Evolutionary conservation across 768 basidiomycete genomes (phyloP).

Genomic region (Pleurotus eryngii): DNA sequence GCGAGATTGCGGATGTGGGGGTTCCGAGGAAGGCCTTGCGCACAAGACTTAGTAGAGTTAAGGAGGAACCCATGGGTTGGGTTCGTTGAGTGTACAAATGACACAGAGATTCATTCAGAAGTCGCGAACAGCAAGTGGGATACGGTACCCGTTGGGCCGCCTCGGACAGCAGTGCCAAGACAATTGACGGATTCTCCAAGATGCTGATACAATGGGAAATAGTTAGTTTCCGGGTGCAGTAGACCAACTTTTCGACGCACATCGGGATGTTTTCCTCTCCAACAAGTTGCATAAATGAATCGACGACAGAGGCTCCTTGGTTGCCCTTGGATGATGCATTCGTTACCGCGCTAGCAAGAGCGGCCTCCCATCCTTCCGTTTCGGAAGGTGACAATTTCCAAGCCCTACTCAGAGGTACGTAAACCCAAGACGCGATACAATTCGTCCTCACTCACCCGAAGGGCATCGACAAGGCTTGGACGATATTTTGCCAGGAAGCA

Average conservation of each 20-base stretch:
- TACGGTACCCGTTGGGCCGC: constrained; percentile 14
- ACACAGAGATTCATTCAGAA: constrained; percentile 27
- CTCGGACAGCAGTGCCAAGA: constrained; percentile 19
- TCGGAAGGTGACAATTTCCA: constrained; percentile 45
- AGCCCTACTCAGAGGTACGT: constrained; percentile 26
- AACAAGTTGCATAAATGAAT: constrained; percentile 24
- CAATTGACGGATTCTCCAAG: constrained; percentile 16
- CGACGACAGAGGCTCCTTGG: constrained; percentile 19
- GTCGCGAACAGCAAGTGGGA: constrained; percentile 22
- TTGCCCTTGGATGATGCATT: constrained; percentile 17
- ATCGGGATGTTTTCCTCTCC: constrained; percentile 13
- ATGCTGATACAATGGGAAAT: constrained; percentile 16
- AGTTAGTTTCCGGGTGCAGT: too few species aligned
- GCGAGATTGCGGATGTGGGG: constrained; percentile 24
- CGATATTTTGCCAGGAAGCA: constrained; percentile 36
- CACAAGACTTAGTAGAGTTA: constrained; percentile 34
- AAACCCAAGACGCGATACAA: neutral
- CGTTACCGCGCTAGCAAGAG: constrained; percentile 30
- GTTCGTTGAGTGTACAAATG: constrained; percentile 30
- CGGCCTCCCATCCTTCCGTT: constrained; percentile 36
- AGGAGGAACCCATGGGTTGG: constrained; percentile 22
- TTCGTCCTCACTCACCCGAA: constrained; percentile 34
- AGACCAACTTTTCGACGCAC: neutral
- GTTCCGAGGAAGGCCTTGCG: constrained; percentile 28
- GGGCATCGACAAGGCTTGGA: constrained; percentile 45